phyloP scores from a whole-genome alignment of 495 filamentous ascomycete species.

The Aspergillus nanangensis region DNA sequence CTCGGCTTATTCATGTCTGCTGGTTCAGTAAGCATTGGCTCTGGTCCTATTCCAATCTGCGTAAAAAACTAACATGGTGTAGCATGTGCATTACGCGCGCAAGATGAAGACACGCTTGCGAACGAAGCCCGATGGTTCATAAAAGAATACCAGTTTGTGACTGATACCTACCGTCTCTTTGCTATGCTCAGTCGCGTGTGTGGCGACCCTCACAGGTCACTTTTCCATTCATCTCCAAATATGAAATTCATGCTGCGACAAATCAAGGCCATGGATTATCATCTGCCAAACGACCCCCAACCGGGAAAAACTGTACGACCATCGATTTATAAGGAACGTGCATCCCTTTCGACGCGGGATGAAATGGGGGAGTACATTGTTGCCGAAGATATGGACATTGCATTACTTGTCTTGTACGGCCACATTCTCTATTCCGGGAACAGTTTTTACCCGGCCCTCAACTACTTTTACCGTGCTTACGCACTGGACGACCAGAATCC shows the following conservation, averaged over 20 bases:
- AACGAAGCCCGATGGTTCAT: slow-evolving; percentile 75
- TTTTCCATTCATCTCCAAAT: slow-evolving; percentile 55
- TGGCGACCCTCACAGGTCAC: slow-evolving; percentile 37
- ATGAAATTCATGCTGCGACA: slow-evolving; percentile 89
- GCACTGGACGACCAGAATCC: slow-evolving; percentile 72
- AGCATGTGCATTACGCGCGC: slow-evolving; percentile 76
- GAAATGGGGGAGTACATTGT: slow-evolving; percentile 42
- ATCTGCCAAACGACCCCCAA: slow-evolving; percentile 37
- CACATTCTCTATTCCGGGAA: slow-evolving; percentile 77
- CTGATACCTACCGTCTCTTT: slow-evolving; percentile 81
- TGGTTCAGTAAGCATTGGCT: slow-evolving; percentile 65
- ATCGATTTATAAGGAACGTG: slow-evolving; percentile 40
- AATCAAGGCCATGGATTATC: slow-evolving; percentile 83
- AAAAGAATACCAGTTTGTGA: slow-evolving; percentile 76
- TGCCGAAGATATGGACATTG: slow-evolving; percentile 59
- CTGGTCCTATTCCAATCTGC: slow-evolving; percentile 4
- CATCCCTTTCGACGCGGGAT: slow-evolving; percentile 46
- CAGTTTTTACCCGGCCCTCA: slow-evolving; percentile 76
- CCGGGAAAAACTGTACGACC: no score
- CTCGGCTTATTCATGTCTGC: slow-evolving; percentile 71
- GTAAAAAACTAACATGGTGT: slow-evolving; percentile 14
- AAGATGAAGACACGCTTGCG: slow-evolving; percentile 72
- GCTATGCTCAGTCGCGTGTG: slow-evolving; percentile 63
- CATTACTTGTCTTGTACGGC: slow-evolving; percentile 80
- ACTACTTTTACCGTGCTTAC: slow-evolving; percentile 87